Evolutionary conservation across 495 filamentous ascomycete genomes (phyloP).

Genomic region (Corynascus novoguineensis): DNA sequence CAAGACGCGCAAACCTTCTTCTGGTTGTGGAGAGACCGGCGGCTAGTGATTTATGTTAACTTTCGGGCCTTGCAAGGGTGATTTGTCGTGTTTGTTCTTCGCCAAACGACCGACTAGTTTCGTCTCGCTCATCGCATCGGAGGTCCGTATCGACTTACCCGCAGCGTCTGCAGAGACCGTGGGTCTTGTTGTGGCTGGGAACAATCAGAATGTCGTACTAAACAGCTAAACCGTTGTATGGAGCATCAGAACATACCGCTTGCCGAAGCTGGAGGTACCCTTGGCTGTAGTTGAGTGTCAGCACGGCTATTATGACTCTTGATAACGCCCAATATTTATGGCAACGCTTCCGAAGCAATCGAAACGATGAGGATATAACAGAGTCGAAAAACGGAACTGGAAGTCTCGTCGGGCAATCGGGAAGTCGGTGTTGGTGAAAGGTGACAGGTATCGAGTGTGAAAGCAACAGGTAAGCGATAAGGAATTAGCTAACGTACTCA

Average conservation of each 20-base stretch:
- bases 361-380: neutral
- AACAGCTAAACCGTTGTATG: neutral
- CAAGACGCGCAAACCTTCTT: constrained; percentile 97
- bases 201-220: constrained; percentile 19
- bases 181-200: constrained; percentile 90
- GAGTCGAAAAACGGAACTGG: neutral
- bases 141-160: constrained; percentile 57
- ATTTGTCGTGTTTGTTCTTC: constrained; percentile 1
- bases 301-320: constrained; percentile 15
- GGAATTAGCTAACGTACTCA: constrained; percentile 33
- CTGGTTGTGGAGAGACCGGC: constrained; percentile 97
- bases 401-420: constrained; percentile 2
- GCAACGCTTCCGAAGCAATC: neutral
- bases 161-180: constrained; percentile 98
- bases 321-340: neutral
- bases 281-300: constrained; percentile 52
- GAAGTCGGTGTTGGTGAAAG: neutral
- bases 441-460: neutral
- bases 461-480: constrained; percentile 1
- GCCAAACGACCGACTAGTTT: constrained; percentile 2
- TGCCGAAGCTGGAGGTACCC: constrained; percentile 96
- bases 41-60: constrained; percentile 64
- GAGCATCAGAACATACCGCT: constrained; percentile 49
- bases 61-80: constrained; percentile 21
- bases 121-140: constrained; percentile 6